Conservation (phyloP, 345 rosid species). For the Atalantia buxifolia region DNA sequence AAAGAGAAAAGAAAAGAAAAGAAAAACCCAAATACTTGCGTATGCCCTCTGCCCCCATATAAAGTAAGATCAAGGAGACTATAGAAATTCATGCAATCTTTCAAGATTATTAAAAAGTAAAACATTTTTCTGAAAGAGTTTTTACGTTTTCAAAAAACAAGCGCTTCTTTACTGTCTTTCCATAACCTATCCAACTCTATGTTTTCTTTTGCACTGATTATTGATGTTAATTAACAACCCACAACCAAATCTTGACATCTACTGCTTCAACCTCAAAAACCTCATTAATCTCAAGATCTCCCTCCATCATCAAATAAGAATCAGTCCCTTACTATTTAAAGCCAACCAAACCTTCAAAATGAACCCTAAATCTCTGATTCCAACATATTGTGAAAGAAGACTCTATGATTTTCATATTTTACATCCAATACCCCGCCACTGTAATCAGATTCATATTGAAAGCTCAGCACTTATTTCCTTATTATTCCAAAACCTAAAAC, state of each 20-base stretch:
- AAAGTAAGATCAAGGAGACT: neutral
- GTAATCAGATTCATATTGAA: neutral
- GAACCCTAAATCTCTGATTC: neutral
- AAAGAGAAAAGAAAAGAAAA: neutral
- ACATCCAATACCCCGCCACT: neutral
- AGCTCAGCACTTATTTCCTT: neutral
- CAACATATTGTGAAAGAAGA: neutral
- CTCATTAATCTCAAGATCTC: neutral
- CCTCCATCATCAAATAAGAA: neutral
- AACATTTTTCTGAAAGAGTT: neutral
- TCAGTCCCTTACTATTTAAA: neutral
- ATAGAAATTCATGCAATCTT: neutral
- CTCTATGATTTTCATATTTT: neutral
- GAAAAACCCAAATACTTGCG: neutral
- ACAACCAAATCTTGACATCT: neutral
- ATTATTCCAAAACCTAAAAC: neutral
- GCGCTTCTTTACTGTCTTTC: neutral
- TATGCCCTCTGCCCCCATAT: no score
- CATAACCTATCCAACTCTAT: neutral
- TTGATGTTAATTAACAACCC: neutral
- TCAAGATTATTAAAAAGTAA: neutral
- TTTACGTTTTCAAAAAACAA: neutral
- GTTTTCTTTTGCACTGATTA: neutral
- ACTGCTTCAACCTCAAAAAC: neutral
- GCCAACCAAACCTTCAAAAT: neutral